A percentile compares a stretch with the other conserved stretches of the same genome.
Evolutionary conservation across 495 filamentous ascomycete genomes (phyloP).

Genomic region (Penicillium cinerascens): DNA sequence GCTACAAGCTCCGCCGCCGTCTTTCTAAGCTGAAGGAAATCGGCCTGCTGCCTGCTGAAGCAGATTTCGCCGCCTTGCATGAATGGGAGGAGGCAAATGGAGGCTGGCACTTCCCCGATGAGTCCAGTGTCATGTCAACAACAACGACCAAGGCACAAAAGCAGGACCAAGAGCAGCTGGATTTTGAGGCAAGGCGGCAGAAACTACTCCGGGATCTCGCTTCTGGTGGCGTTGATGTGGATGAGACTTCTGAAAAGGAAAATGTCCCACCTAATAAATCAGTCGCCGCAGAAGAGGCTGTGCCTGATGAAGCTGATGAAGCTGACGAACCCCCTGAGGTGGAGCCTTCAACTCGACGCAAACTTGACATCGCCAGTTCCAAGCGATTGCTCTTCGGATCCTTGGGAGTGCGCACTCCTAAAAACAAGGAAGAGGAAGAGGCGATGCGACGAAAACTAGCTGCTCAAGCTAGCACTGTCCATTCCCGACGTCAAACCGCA

Average conservation of each 20-base stretch:
- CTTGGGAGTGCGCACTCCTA: constrained; percentile 65
- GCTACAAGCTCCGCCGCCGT: constrained; percentile 46
- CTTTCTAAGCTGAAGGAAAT: constrained; percentile 48
- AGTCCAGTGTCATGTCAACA: constrained; percentile 10
- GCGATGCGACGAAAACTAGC: constrained; percentile 55
- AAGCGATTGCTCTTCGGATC: constrained; percentile 68
- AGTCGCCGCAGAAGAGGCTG: constrained; percentile 2
- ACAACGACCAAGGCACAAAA: constrained; percentile 11
- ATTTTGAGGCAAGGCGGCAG: constrained; percentile 50
- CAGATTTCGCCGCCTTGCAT: constrained; percentile 46
- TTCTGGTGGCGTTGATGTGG: constrained; percentile 51
- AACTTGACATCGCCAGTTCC: constrained; percentile 61
- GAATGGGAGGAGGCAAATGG: constrained; percentile 32
- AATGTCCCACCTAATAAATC: constrained; percentile 24
- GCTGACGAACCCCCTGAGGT: constrained; percentile 8
- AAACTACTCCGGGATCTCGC: constrained; percentile 49
- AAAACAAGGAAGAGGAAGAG: constrained; percentile 63
- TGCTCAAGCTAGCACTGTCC: constrained; percentile 27
- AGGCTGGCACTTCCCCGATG: constrained; percentile 24
- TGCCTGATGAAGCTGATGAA: constrained; percentile 8
- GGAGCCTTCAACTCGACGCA: constrained; percentile 34
- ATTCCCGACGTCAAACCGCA: constrained; percentile 14
- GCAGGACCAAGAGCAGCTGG: constrained; percentile 26
- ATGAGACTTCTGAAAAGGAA: constrained; percentile 33
- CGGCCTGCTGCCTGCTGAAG: constrained; percentile 45